Percentiles rank a stretch among this genome's conserved stretches.
Evolutionary conservation across 2,329 filamentous ascomycete species (phyloP).

Genomic region (Cladophialophora exuberans): DNA sequence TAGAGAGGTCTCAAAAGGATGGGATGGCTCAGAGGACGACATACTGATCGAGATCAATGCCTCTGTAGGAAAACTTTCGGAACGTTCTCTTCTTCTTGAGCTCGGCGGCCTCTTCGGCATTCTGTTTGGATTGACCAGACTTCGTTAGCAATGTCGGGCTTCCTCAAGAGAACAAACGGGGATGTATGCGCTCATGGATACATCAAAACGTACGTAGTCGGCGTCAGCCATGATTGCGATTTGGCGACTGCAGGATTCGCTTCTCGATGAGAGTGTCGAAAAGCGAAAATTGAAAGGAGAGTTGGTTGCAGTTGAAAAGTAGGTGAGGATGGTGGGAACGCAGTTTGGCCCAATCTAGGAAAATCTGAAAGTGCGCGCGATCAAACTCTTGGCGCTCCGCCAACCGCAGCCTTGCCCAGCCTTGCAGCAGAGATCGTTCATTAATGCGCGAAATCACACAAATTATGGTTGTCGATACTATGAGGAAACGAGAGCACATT

Average conservation of each 20-base stretch:
- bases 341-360: conserved; percentile 6
- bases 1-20: neutral
- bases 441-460: no score
- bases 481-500: no score
- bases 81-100: conserved; percentile 99
- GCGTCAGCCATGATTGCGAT: conserved; percentile 80
- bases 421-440: no score
- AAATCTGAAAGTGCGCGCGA: conserved; percentile 1
- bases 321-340: conserved; percentile 9
- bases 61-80: conserved; percentile 99
- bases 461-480: no score
- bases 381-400: neutral
- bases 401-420: neutral
- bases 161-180: neutral
- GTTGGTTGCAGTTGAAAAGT: conserved; percentile 33
- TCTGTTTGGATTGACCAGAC: conserved; percentile 62
- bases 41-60: conserved; percentile 99
- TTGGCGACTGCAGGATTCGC: conserved; percentile 47
- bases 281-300: conserved; percentile 46
- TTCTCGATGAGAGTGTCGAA: conserved; percentile 50
- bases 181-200: no score
- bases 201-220: conserved; percentile 89
- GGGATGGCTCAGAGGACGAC: conserved; percentile 45
- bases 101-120: conserved; percentile 98
- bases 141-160: conserved; percentile 23